A percentile compares a stretch with the other conserved stretches of the same genome.
Evolutionary conservation across 208 protist species (phyloP).

Genomic region (Porcisia deanei): DNA sequence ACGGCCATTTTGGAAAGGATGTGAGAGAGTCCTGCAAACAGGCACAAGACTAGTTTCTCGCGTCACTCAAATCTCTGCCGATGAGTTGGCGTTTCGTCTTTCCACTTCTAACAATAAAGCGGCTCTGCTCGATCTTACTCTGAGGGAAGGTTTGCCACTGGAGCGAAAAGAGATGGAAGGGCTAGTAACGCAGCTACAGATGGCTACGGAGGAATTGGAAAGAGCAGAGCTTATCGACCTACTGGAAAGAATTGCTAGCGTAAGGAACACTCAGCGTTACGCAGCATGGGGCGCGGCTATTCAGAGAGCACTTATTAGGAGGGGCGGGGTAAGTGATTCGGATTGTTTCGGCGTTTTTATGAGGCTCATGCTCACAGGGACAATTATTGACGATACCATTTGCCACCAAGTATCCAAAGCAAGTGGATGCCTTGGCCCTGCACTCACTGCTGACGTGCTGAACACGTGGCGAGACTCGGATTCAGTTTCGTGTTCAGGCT

Average conservation of each 20-base stretch:
- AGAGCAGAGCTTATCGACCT: background rate
- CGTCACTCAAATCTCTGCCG: conserved; percentile 1
- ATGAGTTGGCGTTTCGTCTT: conserved; percentile 10
- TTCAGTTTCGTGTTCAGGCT: background rate
- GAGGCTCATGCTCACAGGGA: conserved; percentile 2
- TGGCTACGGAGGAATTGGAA: background rate
- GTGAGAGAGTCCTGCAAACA: background rate
- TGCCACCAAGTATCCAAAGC: conserved; percentile 2
- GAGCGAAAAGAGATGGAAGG: conserved; percentile 11
- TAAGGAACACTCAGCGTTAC: background rate
- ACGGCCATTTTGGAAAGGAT: conserved; percentile 1
- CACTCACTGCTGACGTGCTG: background rate
- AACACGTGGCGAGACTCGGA: conserved; percentile 3
- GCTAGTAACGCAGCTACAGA: conserved; percentile 6
- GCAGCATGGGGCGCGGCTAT: conserved; percentile 12
- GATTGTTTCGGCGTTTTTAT: conserved; percentile 1
- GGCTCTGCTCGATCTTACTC: conserved; percentile 2
- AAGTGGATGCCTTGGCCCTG: background rate
- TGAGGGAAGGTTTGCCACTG: conserved; percentile 8
- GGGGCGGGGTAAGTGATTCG: background rate
- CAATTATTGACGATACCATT: background rate
- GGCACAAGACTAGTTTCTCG: background rate
- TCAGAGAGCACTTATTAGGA: conserved; percentile 9
- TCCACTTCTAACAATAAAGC: background rate
- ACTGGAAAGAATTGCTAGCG: conserved; percentile 2